Evolutionary conservation across 208 protist genomes (phyloP).

Genomic region (Leishmania gerbilli): DNA sequence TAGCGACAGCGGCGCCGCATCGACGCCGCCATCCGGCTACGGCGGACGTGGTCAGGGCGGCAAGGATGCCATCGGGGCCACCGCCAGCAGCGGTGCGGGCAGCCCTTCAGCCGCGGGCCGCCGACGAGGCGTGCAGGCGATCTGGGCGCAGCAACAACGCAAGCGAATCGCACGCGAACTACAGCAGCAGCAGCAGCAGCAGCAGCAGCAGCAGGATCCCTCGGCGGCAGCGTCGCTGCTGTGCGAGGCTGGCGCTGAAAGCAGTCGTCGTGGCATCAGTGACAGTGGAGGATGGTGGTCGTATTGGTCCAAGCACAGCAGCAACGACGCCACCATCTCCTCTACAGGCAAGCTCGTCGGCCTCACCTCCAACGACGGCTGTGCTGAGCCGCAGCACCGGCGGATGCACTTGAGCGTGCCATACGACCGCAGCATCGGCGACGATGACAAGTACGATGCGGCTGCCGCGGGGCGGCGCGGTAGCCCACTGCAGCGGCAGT

Average conservation of each 20-base stretch:
- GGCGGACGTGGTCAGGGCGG: not conserved
- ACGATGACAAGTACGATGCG: not conserved
- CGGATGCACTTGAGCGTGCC: not conserved
- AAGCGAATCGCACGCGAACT: conserved; percentile 28
- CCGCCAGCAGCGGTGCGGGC: not conserved
- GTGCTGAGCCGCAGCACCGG: not conserved
- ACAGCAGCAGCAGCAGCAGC: conserved; percentile 15
- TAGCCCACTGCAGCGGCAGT: not conserved
- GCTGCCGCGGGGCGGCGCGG: not conserved
- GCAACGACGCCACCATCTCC: not conserved
- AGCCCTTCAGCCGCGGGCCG: not conserved
- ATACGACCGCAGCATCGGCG: not conserved
- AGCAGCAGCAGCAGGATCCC: not conserved
- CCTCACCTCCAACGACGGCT: conserved; percentile 24
- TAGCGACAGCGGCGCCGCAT: not conserved
- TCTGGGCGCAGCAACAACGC: conserved; percentile 34
- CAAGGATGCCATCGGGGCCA: not conserved
- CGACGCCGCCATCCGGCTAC: not conserved
- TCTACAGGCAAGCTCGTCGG: conserved; percentile 13
- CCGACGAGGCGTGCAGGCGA: conserved; percentile 13
- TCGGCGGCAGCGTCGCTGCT: not conserved
- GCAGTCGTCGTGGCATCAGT: not conserved
- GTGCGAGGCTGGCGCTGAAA: not conserved
- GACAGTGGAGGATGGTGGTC: not conserved
- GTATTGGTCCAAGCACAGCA: not conserved